phyloP scores from a whole-genome alignment of 2,329 filamentous ascomycete genomes.

The Zymoseptoria ardabiliae region DNA sequence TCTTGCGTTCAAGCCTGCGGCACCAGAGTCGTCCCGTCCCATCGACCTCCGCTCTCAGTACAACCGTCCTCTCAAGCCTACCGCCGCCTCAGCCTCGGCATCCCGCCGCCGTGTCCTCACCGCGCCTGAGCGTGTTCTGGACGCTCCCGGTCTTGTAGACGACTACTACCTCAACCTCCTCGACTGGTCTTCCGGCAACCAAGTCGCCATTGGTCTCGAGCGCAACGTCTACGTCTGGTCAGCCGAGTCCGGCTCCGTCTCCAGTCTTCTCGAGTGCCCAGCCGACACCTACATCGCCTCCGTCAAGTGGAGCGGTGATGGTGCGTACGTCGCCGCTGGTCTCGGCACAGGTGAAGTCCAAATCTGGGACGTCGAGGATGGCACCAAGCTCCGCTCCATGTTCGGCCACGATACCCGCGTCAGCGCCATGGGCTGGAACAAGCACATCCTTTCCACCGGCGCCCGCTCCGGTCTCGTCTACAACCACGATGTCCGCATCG shows the following conservation, averaged over 20 bases:
- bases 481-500: slow-evolving; percentile 97
- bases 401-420: slow-evolving; percentile 94
- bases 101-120: slow-evolving; percentile 88
- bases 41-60: slow-evolving; percentile 97
- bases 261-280: slow-evolving; percentile 77
- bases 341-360: slow-evolving; percentile 94
- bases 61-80: slow-evolving; percentile 85
- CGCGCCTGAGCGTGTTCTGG: slow-evolving; percentile 89
- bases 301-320: slow-evolving; percentile 97
- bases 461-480: slow-evolving; percentile 90
- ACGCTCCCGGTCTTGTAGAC: slow-evolving; percentile 90
- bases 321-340: slow-evolving; percentile 91
- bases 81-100: slow-evolving; percentile 67
- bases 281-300: slow-evolving; percentile 94
- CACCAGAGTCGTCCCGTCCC: slow-evolving; percentile 96
- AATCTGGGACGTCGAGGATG: slow-evolving; percentile 97
- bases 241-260: slow-evolving; percentile 83
- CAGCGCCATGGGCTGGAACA: slow-evolving; percentile 98
- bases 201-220: slow-evolving; percentile 95
- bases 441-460: slow-evolving; percentile 92
- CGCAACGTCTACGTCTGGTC: slow-evolving; percentile 98
- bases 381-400: slow-evolving; percentile 95
- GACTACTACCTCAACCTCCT: slow-evolving; percentile 99
- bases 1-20: slow-evolving; percentile 93
- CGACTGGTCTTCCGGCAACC: slow-evolving; percentile 96